Percentiles rank a stretch among this genome's conserved stretches.
Conservation (phyloP, 2,329 filamentous ascomycete genomes). For the Alternaria novae-zelandiae region DNA sequence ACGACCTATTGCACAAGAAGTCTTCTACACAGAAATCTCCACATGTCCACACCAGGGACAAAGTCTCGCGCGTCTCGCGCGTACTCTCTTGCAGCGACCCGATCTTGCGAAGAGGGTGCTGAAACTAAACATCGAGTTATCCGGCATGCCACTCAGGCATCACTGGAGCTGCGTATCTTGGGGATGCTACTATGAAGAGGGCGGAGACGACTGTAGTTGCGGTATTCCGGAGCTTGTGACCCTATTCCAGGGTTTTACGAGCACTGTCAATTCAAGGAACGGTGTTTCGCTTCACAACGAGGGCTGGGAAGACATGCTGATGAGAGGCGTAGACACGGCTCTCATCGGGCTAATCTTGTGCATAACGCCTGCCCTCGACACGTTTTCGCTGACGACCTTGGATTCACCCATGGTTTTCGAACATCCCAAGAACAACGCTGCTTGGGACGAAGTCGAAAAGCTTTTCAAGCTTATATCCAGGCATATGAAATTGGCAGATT, state of each 20-base stretch:
- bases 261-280: not conserved
- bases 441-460: not conserved
- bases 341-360: not conserved
- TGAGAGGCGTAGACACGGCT: not conserved
- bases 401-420: not conserved
- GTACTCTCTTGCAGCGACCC: not conserved
- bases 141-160: fast-evolving
- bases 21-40: not conserved
- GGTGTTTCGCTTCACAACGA: not conserved
- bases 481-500: not conserved
- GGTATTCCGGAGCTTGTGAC: not conserved
- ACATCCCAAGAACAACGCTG: not conserved
- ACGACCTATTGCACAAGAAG: not conserved
- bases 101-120: not conserved
- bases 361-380: not conserved
- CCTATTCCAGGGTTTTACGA: too few species aligned
- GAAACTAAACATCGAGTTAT: not conserved
- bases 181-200: too few species aligned
- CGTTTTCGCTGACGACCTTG: not conserved
- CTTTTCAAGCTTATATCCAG: not conserved
- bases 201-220: not conserved
- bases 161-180: not conserved
- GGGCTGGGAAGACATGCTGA: not conserved
- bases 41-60: too few species aligned
- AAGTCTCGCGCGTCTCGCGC: not conserved